Evolutionary conservation across 2,329 filamentous ascomycete species (phyloP), one percentile per base, ranked within the genome.

Genomic region (Xylariales sp.): DNA sequence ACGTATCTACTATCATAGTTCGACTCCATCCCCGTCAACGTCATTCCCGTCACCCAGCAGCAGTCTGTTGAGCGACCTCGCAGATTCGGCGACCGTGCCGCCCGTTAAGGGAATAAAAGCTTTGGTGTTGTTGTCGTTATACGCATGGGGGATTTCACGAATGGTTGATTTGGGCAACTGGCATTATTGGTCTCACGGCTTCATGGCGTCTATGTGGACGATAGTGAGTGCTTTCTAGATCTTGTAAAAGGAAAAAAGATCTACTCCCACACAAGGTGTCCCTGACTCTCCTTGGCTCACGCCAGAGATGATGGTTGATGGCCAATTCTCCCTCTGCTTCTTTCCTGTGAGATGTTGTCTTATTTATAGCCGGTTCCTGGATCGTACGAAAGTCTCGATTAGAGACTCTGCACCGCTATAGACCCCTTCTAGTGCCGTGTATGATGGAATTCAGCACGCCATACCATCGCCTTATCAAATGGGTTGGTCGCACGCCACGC

Each of bases 11-110:
- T 43, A 21, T 16, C 13, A 46, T 59, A 96, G 90, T 98, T 98
- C 78, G 93, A 98, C 73, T 81, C 82, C 56, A 90, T 98, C 70
- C 86, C 91, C 67, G 88, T 95, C 84, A 96, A 94, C 74, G 88
- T 97, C 61, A 82, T 94, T 58, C 73, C 84, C 54, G 89, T 98
- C 55, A 77, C 84, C 56, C 90, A 97, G 76, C 81, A 88, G 67
- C 90, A 96, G 77, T 71, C 78, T 50, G 70, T 78, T 62, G 90
- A 96, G 75, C 86, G 89, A 55, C 72, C 73, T 56, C 84, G 85
- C 63, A 80, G 87, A 65, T 90, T 86, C 72, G 76, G 74, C 61
- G 81, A 85, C 72, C 79, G 81, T 53, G 64, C 63, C 49, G 58
- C 62, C 20, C 56, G 52, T 14, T 33, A 23, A n/a, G n/a, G n/a